These are phyloP conservation scores for Amanita pseudoporphyria DNA, from an alignment of 768 basidiomycete species.

Conservation along the genomic window DNA sequence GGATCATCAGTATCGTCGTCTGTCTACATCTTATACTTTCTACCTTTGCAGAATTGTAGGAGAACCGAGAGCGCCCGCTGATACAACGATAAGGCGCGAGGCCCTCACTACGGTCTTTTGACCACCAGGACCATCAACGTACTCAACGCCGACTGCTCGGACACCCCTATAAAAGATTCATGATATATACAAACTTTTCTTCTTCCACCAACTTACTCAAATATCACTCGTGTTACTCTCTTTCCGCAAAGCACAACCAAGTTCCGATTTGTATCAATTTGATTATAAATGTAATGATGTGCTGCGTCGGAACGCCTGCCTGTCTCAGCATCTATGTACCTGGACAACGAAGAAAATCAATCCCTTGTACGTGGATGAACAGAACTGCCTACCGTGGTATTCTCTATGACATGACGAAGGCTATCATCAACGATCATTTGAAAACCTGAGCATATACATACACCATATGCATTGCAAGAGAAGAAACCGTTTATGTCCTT, in stretches of 20 bases:
- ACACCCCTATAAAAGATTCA: constrained; percentile 18
- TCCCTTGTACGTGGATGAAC: not conserved
- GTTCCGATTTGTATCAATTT: constrained; percentile 28
- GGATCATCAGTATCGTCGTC: not conserved
- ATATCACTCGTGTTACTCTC: constrained; percentile 37
- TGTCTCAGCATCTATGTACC: constrained; percentile 41
- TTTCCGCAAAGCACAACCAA: constrained; percentile 29
- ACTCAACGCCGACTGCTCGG: constrained; percentile 44
- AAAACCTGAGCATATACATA: constrained; percentile 18
- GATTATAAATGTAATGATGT: constrained; percentile 42
- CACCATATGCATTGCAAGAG: constrained; percentile 37
- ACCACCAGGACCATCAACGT: constrained; percentile 26
- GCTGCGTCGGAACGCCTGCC: constrained; percentile 51
- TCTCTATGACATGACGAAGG: constrained; percentile 24
- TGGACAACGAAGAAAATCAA: constrained; percentile 14
- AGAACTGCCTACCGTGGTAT: constrained; percentile 38
- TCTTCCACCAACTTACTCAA: constrained; percentile 25
- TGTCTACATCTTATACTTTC: not conserved
- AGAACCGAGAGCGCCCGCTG: constrained; percentile 46
- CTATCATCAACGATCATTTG: not conserved
- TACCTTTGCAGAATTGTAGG: constrained; percentile 45
- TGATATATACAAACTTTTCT: not conserved
- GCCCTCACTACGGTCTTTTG: constrained; percentile 23
- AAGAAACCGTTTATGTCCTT: constrained; percentile 41
- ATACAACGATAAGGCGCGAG: constrained; percentile 37